Base-by-base conservation (phyloP, 345 rosid genomes). In the Pugionium dolabratum region DNA sequence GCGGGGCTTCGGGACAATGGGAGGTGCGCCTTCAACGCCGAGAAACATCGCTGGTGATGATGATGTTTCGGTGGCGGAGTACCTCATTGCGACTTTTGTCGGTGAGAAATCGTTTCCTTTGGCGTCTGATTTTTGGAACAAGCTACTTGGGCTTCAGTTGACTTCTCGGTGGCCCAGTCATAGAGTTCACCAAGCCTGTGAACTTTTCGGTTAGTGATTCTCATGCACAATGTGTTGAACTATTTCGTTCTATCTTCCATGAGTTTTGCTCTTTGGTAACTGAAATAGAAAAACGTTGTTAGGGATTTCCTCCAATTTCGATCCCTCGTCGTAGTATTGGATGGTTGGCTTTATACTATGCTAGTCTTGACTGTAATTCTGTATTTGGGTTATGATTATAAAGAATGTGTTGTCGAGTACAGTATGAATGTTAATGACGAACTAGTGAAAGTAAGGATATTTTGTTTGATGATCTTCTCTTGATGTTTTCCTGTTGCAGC, bases 71-170 rank as follows among this genome's bases (percentile, higher is more conserved):
- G 39, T 83, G 60, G 52, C 69, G 34, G 97, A 85, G 80, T 78
- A 87, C 59, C 81, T 91, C 76, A 85, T 88, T 64, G 80, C 83
- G 3, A 73, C 87, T n/a, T 84, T 94, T 18, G 91, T 94, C 54
- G 99, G 97, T n/a, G 95, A 87, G 79, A 89, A 90, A 76, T 85
- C 96, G 54, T 84, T 90, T 63, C 95, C 97, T 0, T 67, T 94
- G 56, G 77, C 76, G 32, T 94, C 97, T 25, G 96, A 94, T 80
- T 87, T 86, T 83, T 94, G 99, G 99, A 85, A 84, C 77, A 90
- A 88, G 72, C 95, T 94, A 6, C 84, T 94, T 11, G 88, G 85
- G 75, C 88, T 94, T 64, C 99, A 96, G 36, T 73, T 75, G 75
- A 81, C 80, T 67, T 85, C 87, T 40, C 86, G 71, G 32, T 94